phyloP scores from a whole-genome alignment of 345 rosid genomes.

The Lepidium didymum region DNA sequence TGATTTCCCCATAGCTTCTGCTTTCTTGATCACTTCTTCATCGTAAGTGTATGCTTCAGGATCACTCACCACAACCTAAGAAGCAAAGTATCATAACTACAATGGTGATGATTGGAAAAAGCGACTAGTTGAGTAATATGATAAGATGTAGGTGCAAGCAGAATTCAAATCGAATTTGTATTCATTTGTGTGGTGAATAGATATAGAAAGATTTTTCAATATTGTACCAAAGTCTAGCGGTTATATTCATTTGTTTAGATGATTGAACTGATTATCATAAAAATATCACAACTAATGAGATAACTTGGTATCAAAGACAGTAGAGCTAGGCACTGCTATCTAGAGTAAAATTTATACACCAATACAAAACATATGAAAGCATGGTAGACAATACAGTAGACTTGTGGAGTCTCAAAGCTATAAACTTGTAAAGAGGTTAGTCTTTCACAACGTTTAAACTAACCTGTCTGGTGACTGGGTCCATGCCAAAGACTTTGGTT shows the following conservation, averaged over 20 bases:
- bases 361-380: background rate
- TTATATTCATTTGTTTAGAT: background rate
- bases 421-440: background rate
- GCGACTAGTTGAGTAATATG: background rate
- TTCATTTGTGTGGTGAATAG: background rate
- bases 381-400: too few species aligned
- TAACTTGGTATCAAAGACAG: background rate
- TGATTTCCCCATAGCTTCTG: slow-evolving; percentile 85
- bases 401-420: background rate
- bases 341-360: background rate
- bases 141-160: background rate
- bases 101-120: background rate
- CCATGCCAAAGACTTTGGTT: slow-evolving; percentile 73
- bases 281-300: background rate
- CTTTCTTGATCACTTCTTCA: slow-evolving; percentile 85
- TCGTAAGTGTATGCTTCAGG: slow-evolving; percentile 89
- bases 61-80: slow-evolving; percentile 75
- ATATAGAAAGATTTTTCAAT: background rate
- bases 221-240: background rate
- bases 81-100: background rate
- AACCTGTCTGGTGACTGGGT: slow-evolving; percentile 66
- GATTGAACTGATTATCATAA: background rate
- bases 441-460: background rate
- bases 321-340: background rate
- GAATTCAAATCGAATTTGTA: background rate